A percentile compares a stretch with the other conserved stretches of the same genome.
These are phyloP conservation scores for Pholiota microspora DNA, from an alignment of 768 basidiomycete genomes.

Conservation along the genomic window DNA sequence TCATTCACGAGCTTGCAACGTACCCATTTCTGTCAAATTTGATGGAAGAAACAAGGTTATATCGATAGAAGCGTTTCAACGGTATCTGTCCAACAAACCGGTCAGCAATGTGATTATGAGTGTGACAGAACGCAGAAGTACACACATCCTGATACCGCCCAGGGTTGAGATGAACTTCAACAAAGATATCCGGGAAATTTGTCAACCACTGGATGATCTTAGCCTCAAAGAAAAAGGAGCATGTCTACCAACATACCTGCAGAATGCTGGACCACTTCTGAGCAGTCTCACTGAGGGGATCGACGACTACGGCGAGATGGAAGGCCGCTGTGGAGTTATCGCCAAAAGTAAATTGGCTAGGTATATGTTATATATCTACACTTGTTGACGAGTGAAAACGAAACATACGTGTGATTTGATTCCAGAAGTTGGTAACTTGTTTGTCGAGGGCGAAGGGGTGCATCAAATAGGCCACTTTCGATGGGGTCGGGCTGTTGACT, in stretches of 20 bases:
- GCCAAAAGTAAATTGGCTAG: slow-evolving; percentile 69
- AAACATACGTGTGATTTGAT: slow-evolving; percentile 62
- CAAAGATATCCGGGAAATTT: slow-evolving; percentile 58
- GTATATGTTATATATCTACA: background rate
- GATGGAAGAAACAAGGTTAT: slow-evolving; percentile 55
- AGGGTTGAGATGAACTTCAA: slow-evolving; percentile 84
- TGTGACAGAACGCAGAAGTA: background rate
- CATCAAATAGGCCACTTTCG: slow-evolving; percentile 70
- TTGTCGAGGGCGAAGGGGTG: slow-evolving; percentile 56
- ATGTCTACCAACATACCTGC: slow-evolving; percentile 41
- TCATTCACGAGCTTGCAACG: slow-evolving; percentile 19
- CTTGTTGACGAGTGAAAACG: slow-evolving; percentile 3
- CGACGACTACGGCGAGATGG: slow-evolving; percentile 71
- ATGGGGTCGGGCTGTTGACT: slow-evolving; percentile 73
- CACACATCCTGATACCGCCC: slow-evolving; percentile 63
- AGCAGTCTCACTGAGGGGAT: slow-evolving; percentile 81
- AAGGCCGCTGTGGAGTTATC: slow-evolving; percentile 64
- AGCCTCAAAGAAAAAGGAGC: background rate
- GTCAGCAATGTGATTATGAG: too few relatives aligned
- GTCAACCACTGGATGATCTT: slow-evolving; percentile 61
- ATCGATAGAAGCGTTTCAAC: slow-evolving; percentile 90
- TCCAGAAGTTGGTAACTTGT: slow-evolving; percentile 59
- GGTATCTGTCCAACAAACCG: slow-evolving; percentile 57
- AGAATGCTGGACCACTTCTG: slow-evolving; percentile 86
- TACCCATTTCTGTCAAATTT: slow-evolving; percentile 73